These are phyloP conservation scores for Metarhizium guizhouense DNA, from an alignment of 2,329 filamentous ascomycete species.

Conservation along the genomic window DNA sequence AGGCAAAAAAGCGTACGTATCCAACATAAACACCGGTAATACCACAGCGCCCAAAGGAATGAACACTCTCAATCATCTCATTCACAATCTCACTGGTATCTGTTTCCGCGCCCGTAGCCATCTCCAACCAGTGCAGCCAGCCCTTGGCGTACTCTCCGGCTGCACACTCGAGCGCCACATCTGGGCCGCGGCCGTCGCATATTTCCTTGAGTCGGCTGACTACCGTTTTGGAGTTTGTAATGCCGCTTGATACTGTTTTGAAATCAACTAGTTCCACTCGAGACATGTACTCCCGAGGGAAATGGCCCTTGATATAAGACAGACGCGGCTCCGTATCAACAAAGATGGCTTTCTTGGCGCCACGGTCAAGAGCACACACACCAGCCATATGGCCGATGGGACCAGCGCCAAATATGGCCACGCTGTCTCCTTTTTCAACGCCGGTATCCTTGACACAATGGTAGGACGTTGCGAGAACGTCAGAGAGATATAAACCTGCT, in stretches of 20 bases:
- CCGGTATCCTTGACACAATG: slow-evolving; percentile 76
- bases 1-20: slow-evolving; percentile 33
- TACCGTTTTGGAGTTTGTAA: too few species aligned
- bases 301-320: too few species aligned
- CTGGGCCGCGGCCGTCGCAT: slow-evolving; percentile 19
- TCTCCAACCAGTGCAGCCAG: slow-evolving; percentile 49
- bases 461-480: slow-evolving; percentile 72
- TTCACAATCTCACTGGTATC: slow-evolving; percentile 77
- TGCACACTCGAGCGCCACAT: slow-evolving; percentile 61
- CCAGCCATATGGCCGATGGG: slow-evolving; percentile 28
- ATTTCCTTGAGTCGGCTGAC: too few species aligned
- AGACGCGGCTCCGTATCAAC: too few species aligned
- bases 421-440: slow-evolving; percentile 66
- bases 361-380: too few species aligned
- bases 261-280: too few species aligned
- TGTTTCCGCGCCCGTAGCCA: slow-evolving; percentile 61
- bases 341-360: too few species aligned
- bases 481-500: slow-evolving; percentile 60
- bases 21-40: slow-evolving; percentile 64
- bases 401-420: slow-evolving; percentile 79
- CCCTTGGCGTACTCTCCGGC: slow-evolving; percentile 53
- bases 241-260: too few species aligned
- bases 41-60: slow-evolving; percentile 64
- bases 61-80: slow-evolving; percentile 68
- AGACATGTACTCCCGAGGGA: too few species aligned